Evolutionary conservation across 768 basidiomycete genomes (phyloP).

Genomic region (Boletus tomentosulus): DNA sequence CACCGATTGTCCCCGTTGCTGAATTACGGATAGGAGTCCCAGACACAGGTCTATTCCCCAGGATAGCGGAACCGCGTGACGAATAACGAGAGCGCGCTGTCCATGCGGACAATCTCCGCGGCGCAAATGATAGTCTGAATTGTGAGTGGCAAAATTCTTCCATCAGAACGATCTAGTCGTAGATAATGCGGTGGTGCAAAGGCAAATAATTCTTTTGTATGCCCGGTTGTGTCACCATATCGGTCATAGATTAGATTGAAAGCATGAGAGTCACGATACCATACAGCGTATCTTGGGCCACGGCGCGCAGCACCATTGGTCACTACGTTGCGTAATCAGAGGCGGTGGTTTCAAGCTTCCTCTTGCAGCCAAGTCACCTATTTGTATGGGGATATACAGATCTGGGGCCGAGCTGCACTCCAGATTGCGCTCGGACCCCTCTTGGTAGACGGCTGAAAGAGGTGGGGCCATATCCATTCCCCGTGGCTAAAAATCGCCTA

Average conservation of each 20-base stretch:
- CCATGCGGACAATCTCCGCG: not conserved
- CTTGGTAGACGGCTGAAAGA: too few relatives aligned
- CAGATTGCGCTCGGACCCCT: not conserved
- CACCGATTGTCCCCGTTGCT: not conserved
- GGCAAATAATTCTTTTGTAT: not conserved
- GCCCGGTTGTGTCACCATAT: not conserved
- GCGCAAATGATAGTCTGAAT: not conserved
- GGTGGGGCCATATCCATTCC: too few relatives aligned
- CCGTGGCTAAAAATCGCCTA: too few relatives aligned
- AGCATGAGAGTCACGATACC: not conserved
- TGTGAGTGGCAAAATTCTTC: not conserved
- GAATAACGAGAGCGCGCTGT: not conserved
- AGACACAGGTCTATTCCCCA: not conserved
- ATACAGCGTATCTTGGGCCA: not conserved
- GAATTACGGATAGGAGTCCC: not conserved
- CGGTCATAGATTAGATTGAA: not conserved
- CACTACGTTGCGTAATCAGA: not conserved
- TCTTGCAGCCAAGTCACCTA: not conserved
- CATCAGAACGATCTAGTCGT: not conserved
- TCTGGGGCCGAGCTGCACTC: too few relatives aligned
- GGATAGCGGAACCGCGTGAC: not conserved
- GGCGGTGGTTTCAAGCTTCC: not conserved
- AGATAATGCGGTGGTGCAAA: not conserved
- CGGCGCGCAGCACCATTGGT: not conserved
- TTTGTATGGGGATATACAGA: too few relatives aligned